Conservation (phyloP, 306 rosid genomes). For the Medicago arabica region DNA sequence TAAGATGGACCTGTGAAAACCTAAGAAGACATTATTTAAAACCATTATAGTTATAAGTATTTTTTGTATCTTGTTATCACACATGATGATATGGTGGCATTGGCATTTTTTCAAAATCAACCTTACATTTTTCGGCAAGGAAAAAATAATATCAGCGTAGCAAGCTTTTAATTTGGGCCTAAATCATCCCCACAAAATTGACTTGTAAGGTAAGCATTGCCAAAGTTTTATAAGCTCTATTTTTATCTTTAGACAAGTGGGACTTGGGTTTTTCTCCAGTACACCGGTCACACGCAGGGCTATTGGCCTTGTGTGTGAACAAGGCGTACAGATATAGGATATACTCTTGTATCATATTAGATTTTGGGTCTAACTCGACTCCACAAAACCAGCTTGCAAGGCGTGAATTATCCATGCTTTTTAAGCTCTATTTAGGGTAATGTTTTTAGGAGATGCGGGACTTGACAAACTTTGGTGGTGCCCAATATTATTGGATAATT, state of each 20-base stretch:
- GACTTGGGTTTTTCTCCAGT: background rate
- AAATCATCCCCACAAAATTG: too few relatives aligned
- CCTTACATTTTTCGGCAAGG: background rate
- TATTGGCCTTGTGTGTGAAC: background rate
- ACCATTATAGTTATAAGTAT: background rate
- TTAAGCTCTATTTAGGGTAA: background rate
- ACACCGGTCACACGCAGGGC: background rate
- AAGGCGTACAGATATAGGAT: background rate
- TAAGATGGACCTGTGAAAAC: background rate
- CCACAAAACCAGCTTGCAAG: background rate
- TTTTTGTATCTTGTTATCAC: constrained; percentile 1
- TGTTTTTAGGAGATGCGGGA: background rate
- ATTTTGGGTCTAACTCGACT: background rate
- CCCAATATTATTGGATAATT: constrained; percentile 6
- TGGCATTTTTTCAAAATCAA: background rate
- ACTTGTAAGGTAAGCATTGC: too few relatives aligned
- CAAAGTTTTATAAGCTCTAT: background rate
- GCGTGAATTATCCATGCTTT: background rate
- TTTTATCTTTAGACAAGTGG: background rate
- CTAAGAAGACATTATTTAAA: background rate
- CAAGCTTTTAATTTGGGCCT: too few relatives aligned
- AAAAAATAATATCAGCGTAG: background rate
- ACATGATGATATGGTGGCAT: background rate
- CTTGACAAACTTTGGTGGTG: constrained; percentile 29
- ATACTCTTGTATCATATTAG: background rate